Evolutionary conservation across 805 yeast species (phyloP), one percentile per base, ranked within the genome.

Genomic region (Candida xyloterini): DNA sequence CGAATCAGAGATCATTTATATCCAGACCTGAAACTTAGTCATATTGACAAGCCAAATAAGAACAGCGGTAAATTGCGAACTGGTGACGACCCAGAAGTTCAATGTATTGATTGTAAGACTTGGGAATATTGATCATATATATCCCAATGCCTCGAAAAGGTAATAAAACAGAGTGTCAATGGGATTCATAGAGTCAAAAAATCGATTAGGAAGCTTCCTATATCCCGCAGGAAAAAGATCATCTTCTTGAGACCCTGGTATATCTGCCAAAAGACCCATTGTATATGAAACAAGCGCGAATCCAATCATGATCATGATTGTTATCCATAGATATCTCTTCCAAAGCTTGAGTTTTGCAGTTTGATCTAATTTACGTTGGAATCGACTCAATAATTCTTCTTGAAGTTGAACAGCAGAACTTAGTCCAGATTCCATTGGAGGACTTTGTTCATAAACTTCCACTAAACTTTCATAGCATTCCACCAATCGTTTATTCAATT

Each of bases 1-100:
- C 66, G 73, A 35, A 76, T 88, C 5, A 62, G 93, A 45, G 76
- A 80, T 46, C 53, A 63, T 6, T 60, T 83, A n/a, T 73, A 67
- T 34, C 89, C 88, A 0, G 66, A 61, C 0, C 63, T 67, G 10
- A 55, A 63, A 10, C 60, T 85, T 47, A 89, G 88, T 7, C 95
- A 84, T 60, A 70, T 81, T 10, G 93, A 84, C 43, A 57, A 53
- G 36, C 54, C 58, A 6, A 51, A 43, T 34, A 42, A 42, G 11
- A 47, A 52, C 18, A 39, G 46, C 27, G 63, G 63, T 2, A 38
- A 20, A 15, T 28, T 52, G 11, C 33, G 53, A 10, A 35, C 48
- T 4, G 25, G 25, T 18, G 3, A 21, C 4, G 18, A 13, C 3
- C 2, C 33, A 15, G 45, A 58, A 13, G 54, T 53, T 29, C 59